Evolutionary conservation across 352 stramenopile species (phyloP).

Genomic region (Phytophthora nicotianae): DNA sequence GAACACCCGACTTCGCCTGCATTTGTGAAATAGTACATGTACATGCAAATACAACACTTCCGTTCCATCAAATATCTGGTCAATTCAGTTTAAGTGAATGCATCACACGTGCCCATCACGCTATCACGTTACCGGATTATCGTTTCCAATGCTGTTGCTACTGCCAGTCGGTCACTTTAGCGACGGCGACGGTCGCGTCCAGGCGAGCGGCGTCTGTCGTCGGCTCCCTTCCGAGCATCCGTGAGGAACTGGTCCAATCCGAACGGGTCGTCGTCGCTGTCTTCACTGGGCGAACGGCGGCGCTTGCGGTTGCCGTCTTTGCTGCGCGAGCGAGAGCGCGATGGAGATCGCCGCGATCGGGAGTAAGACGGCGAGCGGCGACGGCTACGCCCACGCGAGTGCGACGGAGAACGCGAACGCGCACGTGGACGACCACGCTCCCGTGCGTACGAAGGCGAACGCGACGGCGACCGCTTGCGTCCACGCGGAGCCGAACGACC

Average conservation of each 20-base stretch:
- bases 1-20: not conserved
- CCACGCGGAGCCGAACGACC: conserved; percentile 7
- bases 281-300: conserved; percentile 47
- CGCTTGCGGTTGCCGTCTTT: conserved; percentile 54
- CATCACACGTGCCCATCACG: not conserved
- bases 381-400: conserved; percentile 31
- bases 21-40: not conserved
- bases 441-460: conserved; percentile 29
- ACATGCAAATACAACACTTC: not conserved
- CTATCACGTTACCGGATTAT: conserved; percentile 3
- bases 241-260: conserved; percentile 85
- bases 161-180: conserved; percentile 20
- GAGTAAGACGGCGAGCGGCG: conserved; percentile 42
- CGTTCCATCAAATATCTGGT: not conserved
- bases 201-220: conserved; percentile 32
- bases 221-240: conserved; percentile 60
- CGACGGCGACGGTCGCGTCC: conserved; percentile 38
- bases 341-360: conserved; percentile 40
- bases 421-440: conserved; percentile 33
- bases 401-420: conserved; percentile 34
- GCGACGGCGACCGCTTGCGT: conserved; percentile 18
- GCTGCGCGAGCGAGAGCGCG: conserved; percentile 47
- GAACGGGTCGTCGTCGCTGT: conserved; percentile 79
- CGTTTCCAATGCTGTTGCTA: not conserved
- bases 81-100: not conserved